These are phyloP conservation scores for Calocybe indica DNA, from an alignment of 768 basidiomycete genomes.

Conservation along the genomic window DNA sequence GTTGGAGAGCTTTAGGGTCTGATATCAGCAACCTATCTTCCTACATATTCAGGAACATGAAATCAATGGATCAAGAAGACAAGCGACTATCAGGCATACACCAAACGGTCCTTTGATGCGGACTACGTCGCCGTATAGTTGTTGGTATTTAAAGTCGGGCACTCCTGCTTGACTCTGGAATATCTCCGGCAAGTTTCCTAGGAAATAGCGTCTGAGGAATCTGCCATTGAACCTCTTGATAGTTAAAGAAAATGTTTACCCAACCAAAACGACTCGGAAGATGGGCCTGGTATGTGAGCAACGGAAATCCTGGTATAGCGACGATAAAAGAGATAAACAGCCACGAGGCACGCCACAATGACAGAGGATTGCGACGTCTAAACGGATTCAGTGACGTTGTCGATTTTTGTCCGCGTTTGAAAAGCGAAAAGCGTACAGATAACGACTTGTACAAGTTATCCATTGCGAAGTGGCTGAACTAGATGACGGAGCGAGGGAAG, in stretches of 20 bases:
- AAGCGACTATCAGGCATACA: background rate
- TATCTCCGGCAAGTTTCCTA: slow-evolving; percentile 45
- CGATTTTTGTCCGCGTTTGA: too few species aligned
- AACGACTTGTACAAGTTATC: too few species aligned
- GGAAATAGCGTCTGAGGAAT: background rate
- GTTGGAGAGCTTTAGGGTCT: slow-evolving; percentile 55
- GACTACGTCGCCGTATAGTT: slow-evolving; percentile 42
- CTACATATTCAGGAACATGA: slow-evolving; percentile 18
- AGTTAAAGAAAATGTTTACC: slow-evolving; percentile 22
- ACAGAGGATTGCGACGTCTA: too few species aligned
- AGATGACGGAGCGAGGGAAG: too few species aligned
- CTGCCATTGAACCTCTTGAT: background rate
- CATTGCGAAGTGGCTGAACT: too few species aligned
- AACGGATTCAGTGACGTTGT: too few species aligned
- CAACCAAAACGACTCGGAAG: slow-evolving; percentile 41
- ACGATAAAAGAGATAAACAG: slow-evolving; percentile 21
- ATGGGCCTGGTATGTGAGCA: slow-evolving; percentile 41
- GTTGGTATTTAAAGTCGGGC: slow-evolving; percentile 49
- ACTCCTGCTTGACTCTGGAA: slow-evolving; percentile 46
- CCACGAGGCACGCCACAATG: background rate
- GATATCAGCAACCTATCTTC: slow-evolving; percentile 47
- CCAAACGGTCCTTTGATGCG: slow-evolving; percentile 47
- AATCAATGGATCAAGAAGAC: too few species aligned
- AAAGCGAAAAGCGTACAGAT: too few species aligned
- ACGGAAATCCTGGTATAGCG: slow-evolving; percentile 33